Base-by-base conservation (phyloP, 208 protist genomes). In the Leishmania lainsoni region DNA sequence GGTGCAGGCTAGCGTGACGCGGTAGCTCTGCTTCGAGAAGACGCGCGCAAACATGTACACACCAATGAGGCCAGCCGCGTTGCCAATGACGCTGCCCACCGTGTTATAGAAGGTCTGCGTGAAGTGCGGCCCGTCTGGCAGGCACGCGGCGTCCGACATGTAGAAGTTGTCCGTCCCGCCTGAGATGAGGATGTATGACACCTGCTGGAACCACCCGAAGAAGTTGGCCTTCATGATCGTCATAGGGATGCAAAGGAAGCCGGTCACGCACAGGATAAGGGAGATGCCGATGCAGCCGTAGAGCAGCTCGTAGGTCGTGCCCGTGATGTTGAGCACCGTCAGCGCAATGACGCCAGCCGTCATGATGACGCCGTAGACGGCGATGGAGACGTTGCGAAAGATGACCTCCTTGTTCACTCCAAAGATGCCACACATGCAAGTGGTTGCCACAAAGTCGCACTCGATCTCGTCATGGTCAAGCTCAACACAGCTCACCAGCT, bases 81-180 rank as follows among this genome's bases (percentile, higher is more conserved):
- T 89, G 71, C 86, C 87, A 51, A 92, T 83, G 59, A 91, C 66
- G 49, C 70, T 59, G 45, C 76, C 80, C 26, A 91, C 58, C 32
- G 92, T 92, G 22, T 82, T 72, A 75, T 91, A 91, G 59, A 65
- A 65, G n/a, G 59, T 65, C n/a, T 65, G 59, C 5, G 59, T n/a
- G 59, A 65, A 65, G 59, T 92, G 80, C 14, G 88, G 89, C 17
- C 88, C 91, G 56, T 84, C 61, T 17, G 89, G 88, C 22, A 89
- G 26, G 52, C 87, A 93, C 29, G 68, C 70, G 5, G 75, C 69
- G 49, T 85, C 76, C 4, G 83, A 80, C 74, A 86, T 86, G 84
- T 86, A 93, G 81, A 92, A 95, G 32, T 74, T 88, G 70, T 91
- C 84, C 32, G 91, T 70, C 22, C 84, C 87, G 52, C 86, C 89